Base-by-base conservation (phyloP, 805 yeast genomes). In the Priceomyces haplophilus region DNA sequence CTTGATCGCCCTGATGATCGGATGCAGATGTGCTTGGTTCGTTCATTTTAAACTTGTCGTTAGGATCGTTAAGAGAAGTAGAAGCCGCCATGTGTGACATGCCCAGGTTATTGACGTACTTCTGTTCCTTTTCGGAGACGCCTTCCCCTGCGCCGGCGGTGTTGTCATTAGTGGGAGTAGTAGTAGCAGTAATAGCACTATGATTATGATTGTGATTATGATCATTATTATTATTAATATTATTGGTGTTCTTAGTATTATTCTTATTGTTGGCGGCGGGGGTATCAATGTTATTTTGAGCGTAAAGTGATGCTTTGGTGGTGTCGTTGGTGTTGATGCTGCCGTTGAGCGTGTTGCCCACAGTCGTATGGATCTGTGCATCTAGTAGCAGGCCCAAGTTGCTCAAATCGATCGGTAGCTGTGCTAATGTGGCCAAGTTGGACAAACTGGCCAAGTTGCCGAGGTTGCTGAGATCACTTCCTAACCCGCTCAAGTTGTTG, bases 371-470 rank as follows among this genome's bases (percentile, higher is more conserved):
- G 12, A 48, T 38, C 42, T 52, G 63, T 24, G 51, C 45, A 38
- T 60, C 68, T 3, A 57, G 30, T 18, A 62, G 42, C 3, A 64
- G 51, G n/a, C 69, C 65, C 40, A 69, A 51, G 38, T 61, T 65
- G 38, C 62, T 58, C 41, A 68, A 54, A 45, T 69, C 75, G 7
- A 66, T 58, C 4, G 74, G 75, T 18, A 69, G 52, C 42, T 69
- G 73, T 1, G 76, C 76, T 47, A 70, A 57, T 8, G 67, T 61
- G 1, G 75, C 75, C 38, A 70, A 56, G 44, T 65, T 68, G 27
- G 66, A 59, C 33, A 70, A 54, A 47, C 61, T 67, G 10, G 75
- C 70, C 34, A 69, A 47, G 44, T 62, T 66, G 4, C 71, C 71
- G 13, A 69, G 49, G 17, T 56, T 51, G 41, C 65, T 56, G 33